Conservation (phyloP, 1,284 basidiomycete genomes). For the Ganoderma meredithae region DNA sequence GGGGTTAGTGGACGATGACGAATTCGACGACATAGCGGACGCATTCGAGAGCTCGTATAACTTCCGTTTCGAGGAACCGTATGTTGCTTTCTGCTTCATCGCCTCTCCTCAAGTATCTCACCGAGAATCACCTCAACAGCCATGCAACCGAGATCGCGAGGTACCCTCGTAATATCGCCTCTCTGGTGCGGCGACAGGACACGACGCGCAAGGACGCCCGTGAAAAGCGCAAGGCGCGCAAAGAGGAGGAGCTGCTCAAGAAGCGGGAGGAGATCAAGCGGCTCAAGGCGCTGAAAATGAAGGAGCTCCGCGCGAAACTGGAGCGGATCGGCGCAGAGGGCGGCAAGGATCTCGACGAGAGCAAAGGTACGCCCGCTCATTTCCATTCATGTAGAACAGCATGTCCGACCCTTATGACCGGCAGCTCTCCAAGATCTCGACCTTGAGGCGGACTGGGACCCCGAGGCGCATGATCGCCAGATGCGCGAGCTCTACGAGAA, state of each 20-base stretch:
- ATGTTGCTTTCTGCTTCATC: constrained; percentile 43
- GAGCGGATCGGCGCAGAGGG: constrained; percentile 76
- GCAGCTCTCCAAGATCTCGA: constrained; percentile 70
- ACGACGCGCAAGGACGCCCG: constrained; percentile 85
- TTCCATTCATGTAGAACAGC: not conserved
- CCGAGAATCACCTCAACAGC: constrained; percentile 45
- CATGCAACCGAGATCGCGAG: constrained; percentile 77
- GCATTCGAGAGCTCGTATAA: constrained; percentile 89
- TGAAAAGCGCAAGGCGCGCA: constrained; percentile 76
- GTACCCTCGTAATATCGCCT: constrained; percentile 79
- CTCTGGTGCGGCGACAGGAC: constrained; percentile 80
- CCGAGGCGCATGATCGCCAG: constrained; percentile 77
- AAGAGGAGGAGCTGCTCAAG: constrained; percentile 79
- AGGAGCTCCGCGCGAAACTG: constrained; percentile 82
- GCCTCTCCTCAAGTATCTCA: constrained; percentile 1
- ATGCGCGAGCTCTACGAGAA: constrained; percentile 79
- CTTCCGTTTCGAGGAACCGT: constrained; percentile 95
- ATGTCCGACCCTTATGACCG: not conserved
- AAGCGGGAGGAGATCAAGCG: constrained; percentile 83
- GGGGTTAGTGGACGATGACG: constrained; percentile 56
- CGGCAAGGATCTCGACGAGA: constrained; percentile 52
- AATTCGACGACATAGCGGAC: constrained; percentile 79
- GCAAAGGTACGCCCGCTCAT: constrained; percentile 49
- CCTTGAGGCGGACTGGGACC: constrained; percentile 86
- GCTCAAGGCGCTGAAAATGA: constrained; percentile 84